Evolutionary conservation across 1,284 basidiomycete genomes (phyloP).

Genomic region (Rhodotorula sp.): DNA sequence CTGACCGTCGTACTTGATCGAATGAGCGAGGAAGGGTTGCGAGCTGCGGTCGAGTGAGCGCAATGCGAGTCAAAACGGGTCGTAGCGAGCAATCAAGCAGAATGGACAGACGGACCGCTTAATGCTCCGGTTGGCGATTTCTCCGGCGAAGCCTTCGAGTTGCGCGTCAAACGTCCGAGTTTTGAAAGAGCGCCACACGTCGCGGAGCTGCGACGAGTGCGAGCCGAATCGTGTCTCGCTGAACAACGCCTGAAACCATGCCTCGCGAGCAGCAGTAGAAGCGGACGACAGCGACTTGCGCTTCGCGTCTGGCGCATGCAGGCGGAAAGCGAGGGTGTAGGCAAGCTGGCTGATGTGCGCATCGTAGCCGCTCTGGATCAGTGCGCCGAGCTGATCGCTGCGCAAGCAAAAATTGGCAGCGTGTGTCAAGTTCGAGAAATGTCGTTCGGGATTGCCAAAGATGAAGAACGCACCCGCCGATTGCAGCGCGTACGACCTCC

Average conservation of each 20-base stretch:
- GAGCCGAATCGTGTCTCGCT: neutral
- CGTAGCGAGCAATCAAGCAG: neutral
- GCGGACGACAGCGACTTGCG: neutral
- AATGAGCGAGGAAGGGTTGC: constrained; percentile 3
- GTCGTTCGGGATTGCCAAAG: no score
- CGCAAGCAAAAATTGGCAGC: neutral
- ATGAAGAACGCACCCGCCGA: neutral
- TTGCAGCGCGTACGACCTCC: neutral
- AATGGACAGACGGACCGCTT: constrained; percentile 8
- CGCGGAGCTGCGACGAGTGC: no score
- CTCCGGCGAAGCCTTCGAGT: neutral
- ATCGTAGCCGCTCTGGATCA: constrained; percentile 12
- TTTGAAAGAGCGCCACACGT: no score
- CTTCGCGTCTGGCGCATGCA: neutral
- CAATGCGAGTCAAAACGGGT: no score
- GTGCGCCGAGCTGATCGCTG: constrained; percentile 14
- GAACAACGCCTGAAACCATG: neutral
- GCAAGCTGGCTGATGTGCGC: constrained; percentile 4
- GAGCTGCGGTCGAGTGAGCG: neutral
- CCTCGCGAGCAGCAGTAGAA: neutral
- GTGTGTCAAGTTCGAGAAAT: neutral
- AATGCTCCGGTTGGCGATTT: neutral
- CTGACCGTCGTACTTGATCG: constrained; percentile 4
- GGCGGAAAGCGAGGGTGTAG: constrained; percentile 24
- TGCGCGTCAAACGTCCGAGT: neutral